Evolutionary conservation across 1,139 yeast genomes (phyloP).

Genomic region (Saccharomyces hybrid): DNA sequence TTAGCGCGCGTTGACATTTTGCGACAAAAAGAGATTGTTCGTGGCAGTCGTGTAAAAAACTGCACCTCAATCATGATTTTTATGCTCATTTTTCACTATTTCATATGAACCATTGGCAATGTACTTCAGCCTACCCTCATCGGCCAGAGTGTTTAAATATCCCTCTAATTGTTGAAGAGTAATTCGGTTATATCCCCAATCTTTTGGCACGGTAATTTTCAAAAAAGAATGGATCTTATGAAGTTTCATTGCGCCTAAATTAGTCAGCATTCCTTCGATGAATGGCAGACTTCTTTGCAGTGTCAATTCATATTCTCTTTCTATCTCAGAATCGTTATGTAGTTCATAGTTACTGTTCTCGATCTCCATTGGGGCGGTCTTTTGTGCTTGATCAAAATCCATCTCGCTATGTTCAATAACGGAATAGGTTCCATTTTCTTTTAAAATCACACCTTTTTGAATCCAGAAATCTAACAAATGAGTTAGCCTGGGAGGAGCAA

Average conservation of each 20-base stretch:
- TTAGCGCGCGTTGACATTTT: neutral
- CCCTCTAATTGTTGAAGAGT: conserved; percentile 35
- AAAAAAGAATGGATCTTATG: conserved; percentile 48
- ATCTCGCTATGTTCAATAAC: neutral
- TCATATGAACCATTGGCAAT: neutral
- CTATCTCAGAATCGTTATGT: neutral
- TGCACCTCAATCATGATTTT: neutral
- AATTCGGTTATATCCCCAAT: conserved; percentile 30
- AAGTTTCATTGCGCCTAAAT: conserved; percentile 44
- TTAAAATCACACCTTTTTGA: conserved; percentile 39
- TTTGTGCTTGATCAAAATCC: neutral
- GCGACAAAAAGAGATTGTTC: neutral
- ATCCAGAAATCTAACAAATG: conserved; percentile 53
- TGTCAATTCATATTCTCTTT: conserved; percentile 3
- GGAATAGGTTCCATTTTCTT: neutral
- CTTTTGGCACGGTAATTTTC: conserved; percentile 47
- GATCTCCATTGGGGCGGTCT: conserved; percentile 7
- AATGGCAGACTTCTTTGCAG: conserved; percentile 34
- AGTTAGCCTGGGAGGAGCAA: conserved; percentile 26
- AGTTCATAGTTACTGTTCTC: conserved; percentile 11
- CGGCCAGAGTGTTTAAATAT: conserved; percentile 37
- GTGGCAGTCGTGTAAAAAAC: neutral
- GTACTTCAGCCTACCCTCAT: conserved; percentile 28
- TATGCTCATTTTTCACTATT: neutral
- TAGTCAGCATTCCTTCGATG: conserved; percentile 49